A percentile compares a stretch with the other conserved stretches of the same genome.
Conservation (phyloP, 2,329 filamentous ascomycete genomes). For the Tolypocladium ophioglossoides region DNA sequence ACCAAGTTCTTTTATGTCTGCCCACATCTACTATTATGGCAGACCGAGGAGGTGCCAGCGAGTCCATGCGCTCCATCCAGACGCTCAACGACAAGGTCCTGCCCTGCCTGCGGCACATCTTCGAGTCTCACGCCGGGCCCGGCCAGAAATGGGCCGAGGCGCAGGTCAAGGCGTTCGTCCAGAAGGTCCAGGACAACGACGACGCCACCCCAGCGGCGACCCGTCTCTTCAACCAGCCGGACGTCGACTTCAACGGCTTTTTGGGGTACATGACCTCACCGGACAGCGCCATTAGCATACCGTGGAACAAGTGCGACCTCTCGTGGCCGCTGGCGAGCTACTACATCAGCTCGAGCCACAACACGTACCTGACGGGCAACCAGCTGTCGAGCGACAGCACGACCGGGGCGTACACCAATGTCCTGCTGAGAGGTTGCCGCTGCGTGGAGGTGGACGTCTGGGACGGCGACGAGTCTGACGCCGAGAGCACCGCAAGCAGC, state of each 20-base stretch:
- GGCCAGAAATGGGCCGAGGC: constrained; percentile 33
- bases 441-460: constrained; percentile 95
- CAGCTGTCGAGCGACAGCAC: constrained; percentile 82
- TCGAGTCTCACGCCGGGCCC: constrained; percentile 29
- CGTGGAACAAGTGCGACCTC: constrained; percentile 38
- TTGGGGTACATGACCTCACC: constrained; percentile 46
- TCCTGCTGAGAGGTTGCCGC: constrained; percentile 72
- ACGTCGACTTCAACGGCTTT: constrained; percentile 38
- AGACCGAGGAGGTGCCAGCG: constrained; percentile 39
- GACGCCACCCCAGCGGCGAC: constrained; percentile 16
- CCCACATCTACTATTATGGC: constrained; percentile 16
- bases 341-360: constrained; percentile 90
- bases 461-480: constrained; percentile 73
- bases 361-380: constrained; percentile 84
- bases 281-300: constrained; percentile 30
- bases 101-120: constrained; percentile 35
- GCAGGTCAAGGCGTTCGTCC: constrained; percentile 34
- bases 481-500: constrained; percentile 45
- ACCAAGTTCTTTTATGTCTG: not conserved
- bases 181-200: constrained; percentile 32
- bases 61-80: constrained; percentile 27
- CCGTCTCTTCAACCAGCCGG: constrained; percentile 15
- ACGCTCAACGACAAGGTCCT: constrained; percentile 29
- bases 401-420: constrained; percentile 77
- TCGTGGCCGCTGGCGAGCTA: constrained; percentile 79